Evolutionary conservation across 2,329 filamentous ascomycete genomes (phyloP), one percentile per base, ranked within the genome.

Genomic region (Bipolaris oryzae): DNA sequence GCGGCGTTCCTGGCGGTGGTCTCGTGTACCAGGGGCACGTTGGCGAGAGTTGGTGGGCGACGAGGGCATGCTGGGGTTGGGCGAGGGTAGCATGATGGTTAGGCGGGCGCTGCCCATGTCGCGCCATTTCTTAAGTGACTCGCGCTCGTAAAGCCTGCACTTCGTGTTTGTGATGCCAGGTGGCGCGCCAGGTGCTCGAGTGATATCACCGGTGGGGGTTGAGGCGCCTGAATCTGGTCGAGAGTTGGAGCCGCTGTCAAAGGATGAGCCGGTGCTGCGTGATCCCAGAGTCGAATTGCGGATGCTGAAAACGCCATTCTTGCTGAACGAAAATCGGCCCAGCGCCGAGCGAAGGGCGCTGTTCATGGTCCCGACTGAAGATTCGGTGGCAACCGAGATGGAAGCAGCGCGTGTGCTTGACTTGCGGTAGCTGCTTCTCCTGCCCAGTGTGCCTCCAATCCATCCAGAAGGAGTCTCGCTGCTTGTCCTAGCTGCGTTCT

Each of bases 41-140:
- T 72, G 70, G 9, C 71, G 65, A 49, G 61, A 68, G 57, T 60
- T 68, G 47, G 58, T 65, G 18, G 53, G 68, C 39, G 60, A 72
- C 51, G 37, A 73, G 43, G 63, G 71, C 16, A 76, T 73, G 65
- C 66, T 75, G n/a, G 91, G 90, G 49, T 63, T 68, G n/a, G 76
- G 75, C 58, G 66, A 74, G n/a, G 91, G 90, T 16, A 87, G 85
- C 73, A 92, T 87, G 68, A 99, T 92, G 15, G 90, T 91, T 57
- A 99, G 80, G 35, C 87, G 83, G 58, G 92, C 96, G 66, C 91
- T 88, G 62, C 95, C 94, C 79, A 93, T 87, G 73, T 98, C 93
- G 59, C 92, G 88, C 95, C 95, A 99, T 73, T 94, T 94, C 11
- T 86, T 81, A 1, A 85, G 81, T 9, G 80, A 81, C 57, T 92